Evolutionary conservation across 176 grass and related monocot genomes (phyloP).

Genomic region (Raddia guianensis): DNA sequence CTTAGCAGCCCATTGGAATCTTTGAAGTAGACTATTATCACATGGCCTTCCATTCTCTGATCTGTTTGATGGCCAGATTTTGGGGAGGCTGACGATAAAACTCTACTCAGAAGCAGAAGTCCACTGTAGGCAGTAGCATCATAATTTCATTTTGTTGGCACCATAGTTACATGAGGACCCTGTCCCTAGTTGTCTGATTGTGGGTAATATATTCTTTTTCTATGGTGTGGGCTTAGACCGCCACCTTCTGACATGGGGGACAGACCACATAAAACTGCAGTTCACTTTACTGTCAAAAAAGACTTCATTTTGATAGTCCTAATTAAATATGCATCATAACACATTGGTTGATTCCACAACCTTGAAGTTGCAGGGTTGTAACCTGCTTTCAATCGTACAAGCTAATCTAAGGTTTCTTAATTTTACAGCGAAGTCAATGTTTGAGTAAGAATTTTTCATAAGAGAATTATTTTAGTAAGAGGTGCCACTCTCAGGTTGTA

Average conservation of each 20-base stretch:
- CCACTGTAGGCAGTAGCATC: neutral
- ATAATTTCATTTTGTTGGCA: neutral
- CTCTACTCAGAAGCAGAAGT: neutral
- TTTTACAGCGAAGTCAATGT: neutral
- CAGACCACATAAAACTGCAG: neutral
- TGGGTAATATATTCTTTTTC: neutral
- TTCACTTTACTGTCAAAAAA: neutral
- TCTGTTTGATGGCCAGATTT: conserved; percentile 7
- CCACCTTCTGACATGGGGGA: neutral
- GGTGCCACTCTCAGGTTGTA: neutral
- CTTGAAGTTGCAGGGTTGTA: neutral
- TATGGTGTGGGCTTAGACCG: neutral
- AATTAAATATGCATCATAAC: conserved; percentile 1
- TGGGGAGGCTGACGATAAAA: neutral
- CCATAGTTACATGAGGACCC: neutral
- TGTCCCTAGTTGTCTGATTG: neutral
- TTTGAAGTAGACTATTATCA: conserved; percentile 17
- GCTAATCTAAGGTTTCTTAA: neutral
- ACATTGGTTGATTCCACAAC: neutral
- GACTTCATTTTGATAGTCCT: neutral
- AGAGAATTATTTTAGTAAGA: neutral
- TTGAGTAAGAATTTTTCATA: neutral
- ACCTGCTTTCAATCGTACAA: neutral
- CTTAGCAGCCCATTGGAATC: conserved; percentile 8
- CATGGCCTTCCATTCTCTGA: conserved; percentile 2